These are phyloP conservation scores for Handroanthus guayacan DNA, from an alignment of 257 asterid species.

Conservation along the genomic window DNA sequence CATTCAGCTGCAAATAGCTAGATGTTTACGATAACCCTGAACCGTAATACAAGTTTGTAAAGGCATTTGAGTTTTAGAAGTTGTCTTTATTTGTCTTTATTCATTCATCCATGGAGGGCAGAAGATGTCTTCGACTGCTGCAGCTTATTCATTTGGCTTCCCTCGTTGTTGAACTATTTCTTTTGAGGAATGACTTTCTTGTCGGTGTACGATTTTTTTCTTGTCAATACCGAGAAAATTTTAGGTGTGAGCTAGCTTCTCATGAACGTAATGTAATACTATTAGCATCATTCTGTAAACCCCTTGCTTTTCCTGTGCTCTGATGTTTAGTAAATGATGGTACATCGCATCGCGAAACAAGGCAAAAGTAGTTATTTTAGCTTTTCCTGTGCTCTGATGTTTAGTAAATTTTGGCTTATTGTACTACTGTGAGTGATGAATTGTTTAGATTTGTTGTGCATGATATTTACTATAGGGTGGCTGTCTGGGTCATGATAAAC, in stretches of 20 bases:
- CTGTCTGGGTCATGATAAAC: background rate
- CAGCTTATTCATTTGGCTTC: background rate
- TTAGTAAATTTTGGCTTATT: background rate
- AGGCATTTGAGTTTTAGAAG: constrained; percentile 1
- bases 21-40: background rate
- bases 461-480: background rate
- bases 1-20: background rate
- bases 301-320: constrained; percentile 12
- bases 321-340: constrained; percentile 7
- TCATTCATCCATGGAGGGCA: background rate
- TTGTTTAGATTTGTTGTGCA: background rate
- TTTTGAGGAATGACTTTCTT: background rate
- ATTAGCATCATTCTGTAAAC: constrained; percentile 16
- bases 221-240: background rate
- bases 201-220: background rate
- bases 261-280: background rate
- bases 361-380: background rate
- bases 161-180: background rate
- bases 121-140: constrained; percentile 21
- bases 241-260: background rate
- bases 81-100: background rate
- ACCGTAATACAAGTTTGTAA: background rate
- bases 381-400: constrained; percentile 2
- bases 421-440: background rate
- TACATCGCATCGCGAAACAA: constrained; percentile 7